phyloP scores from a whole-genome alignment of 23 red algal genomes.

The Chondrus crispus region DNA sequence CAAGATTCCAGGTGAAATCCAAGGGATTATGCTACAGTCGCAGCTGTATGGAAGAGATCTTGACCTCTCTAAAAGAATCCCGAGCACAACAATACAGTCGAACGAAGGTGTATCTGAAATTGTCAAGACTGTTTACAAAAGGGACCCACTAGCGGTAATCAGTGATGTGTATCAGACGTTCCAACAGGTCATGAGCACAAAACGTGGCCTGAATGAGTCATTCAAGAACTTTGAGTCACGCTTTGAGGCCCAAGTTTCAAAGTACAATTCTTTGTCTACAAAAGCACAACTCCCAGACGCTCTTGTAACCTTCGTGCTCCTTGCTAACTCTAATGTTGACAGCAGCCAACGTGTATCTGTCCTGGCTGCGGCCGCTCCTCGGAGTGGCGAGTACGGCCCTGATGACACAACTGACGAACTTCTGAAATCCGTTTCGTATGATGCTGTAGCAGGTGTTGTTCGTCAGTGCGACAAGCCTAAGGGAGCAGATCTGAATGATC shows the following conservation, averaged over 20 bases:
- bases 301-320: not conserved
- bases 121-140: not conserved
- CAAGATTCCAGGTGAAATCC: not conserved
- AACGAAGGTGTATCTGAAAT: not conserved
- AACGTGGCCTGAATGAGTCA: not conserved
- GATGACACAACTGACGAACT: not conserved
- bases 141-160: not conserved
- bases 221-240: not conserved
- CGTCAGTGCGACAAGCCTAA: not conserved
- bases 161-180: not conserved
- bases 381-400: not conserved
- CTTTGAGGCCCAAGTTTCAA: not conserved
- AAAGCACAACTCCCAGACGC: not conserved
- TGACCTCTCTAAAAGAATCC: not conserved
- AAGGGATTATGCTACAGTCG: conserved; percentile 21
- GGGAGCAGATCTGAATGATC: too few species aligned
- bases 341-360: not conserved
- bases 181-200: not conserved
- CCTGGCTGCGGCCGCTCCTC: not conserved
- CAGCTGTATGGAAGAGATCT: not conserved
- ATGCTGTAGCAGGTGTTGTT: not conserved
- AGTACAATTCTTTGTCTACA: not conserved
- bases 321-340: not conserved
- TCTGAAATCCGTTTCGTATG: not conserved
- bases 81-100: not conserved